Percentiles rank a stretch among this genome's conserved stretches.
Evolutionary conservation across 2,329 filamentous ascomycete genomes (phyloP).

Genomic region (Peltaster fructicola): DNA sequence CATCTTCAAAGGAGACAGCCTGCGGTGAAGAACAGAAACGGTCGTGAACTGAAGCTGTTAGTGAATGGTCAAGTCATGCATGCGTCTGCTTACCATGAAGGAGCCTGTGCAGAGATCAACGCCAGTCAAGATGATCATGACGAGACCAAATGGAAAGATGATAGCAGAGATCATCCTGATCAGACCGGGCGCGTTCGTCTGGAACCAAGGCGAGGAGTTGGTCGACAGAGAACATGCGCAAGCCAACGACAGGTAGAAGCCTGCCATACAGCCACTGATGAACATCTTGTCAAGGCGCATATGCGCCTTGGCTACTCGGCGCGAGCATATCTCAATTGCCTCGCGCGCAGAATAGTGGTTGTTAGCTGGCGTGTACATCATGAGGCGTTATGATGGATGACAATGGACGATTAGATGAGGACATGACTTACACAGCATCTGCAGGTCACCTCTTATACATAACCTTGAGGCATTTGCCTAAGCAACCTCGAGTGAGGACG

Average conservation of each 20-base stretch:
- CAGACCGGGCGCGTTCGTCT: slow-evolving; percentile 17
- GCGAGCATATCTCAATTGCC: slow-evolving; percentile 1
- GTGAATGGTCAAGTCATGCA: background rate
- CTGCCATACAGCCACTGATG: slow-evolving; percentile 33
- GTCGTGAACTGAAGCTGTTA: slow-evolving; percentile 22
- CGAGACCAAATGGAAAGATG: slow-evolving; percentile 20
- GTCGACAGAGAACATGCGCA: slow-evolving; percentile 13
- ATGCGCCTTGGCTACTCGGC: slow-evolving; percentile 25
- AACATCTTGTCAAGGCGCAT: slow-evolving; percentile 38
- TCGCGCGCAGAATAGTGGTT: slow-evolving; percentile 1
- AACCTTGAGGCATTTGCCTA: too few species aligned
- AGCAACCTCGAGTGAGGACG: too few species aligned
- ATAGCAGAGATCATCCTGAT: slow-evolving; percentile 16
- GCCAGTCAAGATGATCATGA: slow-evolving; percentile 17
- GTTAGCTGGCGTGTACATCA: too few species aligned
- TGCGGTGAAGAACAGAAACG: slow-evolving; percentile 26
- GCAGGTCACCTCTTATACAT: too few species aligned
- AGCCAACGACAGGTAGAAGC: slow-evolving; percentile 34
- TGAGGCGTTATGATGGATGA: too few species aligned
- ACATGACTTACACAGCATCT: too few species aligned
- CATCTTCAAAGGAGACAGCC: slow-evolving; percentile 13
- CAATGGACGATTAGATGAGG: too few species aligned
- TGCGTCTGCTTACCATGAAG: slow-evolving; percentile 11
- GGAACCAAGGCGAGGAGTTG: slow-evolving; percentile 16
- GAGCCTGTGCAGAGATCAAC: slow-evolving; percentile 18